Conservation (phyloP, 2,329 filamentous ascomycete species). For the Pseudogymnoascus sp. region DNA sequence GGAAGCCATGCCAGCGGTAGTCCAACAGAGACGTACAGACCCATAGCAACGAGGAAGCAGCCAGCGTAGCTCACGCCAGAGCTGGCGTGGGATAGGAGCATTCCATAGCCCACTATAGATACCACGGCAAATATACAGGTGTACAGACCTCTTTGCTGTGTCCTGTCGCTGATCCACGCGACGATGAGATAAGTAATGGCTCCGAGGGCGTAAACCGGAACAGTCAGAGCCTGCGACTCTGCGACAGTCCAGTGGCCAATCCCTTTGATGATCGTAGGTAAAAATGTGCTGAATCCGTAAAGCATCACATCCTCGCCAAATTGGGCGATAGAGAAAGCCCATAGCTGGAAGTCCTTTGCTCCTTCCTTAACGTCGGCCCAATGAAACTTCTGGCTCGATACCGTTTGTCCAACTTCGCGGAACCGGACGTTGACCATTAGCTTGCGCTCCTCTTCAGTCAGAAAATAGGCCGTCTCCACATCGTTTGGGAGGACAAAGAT, state of each 20-base stretch:
- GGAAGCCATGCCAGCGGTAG: constrained; percentile 32
- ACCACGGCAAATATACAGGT: constrained; percentile 42
- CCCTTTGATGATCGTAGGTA: constrained; percentile 59
- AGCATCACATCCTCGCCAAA: constrained; percentile 58
- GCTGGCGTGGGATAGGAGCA: constrained; percentile 43
- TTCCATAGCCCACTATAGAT: constrained; percentile 47
- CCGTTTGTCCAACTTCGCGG: constrained; percentile 40
- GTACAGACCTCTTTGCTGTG: constrained; percentile 48
- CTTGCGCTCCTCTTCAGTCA: constrained; percentile 42
- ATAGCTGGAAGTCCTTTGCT: constrained; percentile 56
- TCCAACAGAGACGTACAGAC: constrained; percentile 39
- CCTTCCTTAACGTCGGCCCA: constrained; percentile 48
- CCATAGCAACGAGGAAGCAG: constrained; percentile 51
- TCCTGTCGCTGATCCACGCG: constrained; percentile 49
- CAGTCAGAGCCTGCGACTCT: constrained; percentile 57
- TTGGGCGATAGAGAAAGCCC: constrained; percentile 48
- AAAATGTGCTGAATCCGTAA: constrained; percentile 59
- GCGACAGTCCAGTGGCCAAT: constrained; percentile 48
- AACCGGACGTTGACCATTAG: constrained; percentile 41
- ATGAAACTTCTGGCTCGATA: constrained; percentile 44
- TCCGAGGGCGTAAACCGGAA: constrained; percentile 58
- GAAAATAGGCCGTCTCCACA: constrained; percentile 50
- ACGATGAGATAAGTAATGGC: constrained; percentile 51
- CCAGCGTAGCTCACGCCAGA: constrained; percentile 51
- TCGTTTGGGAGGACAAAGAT: constrained; percentile 51